Evolutionary conservation across 2,329 filamentous ascomycete species (phyloP).

Genomic region (Talaromyces sp.): DNA sequence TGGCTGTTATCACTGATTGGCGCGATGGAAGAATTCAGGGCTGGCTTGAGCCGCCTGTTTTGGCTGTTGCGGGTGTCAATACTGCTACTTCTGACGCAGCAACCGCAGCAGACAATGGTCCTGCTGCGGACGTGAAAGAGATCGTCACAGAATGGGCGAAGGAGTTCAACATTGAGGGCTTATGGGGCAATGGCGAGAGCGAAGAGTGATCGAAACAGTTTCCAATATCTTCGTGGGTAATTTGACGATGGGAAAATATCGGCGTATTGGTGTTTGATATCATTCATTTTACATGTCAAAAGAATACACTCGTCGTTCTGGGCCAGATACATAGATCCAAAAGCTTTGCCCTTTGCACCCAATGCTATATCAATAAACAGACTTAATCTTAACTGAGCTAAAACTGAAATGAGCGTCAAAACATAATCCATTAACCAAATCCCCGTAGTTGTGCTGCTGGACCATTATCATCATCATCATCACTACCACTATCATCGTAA

Average conservation of each 20-base stretch:
- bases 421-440: slow-evolving; percentile 14
- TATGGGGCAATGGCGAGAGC: slow-evolving; percentile 69
- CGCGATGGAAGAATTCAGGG: slow-evolving; percentile 91
- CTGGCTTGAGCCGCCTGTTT: slow-evolving; percentile 74
- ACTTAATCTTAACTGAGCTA: background rate
- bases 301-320: slow-evolving; percentile 6
- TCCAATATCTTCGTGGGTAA: background rate
- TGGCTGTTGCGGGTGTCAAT: slow-evolving; percentile 59
- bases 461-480: slow-evolving; percentile 20
- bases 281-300: slow-evolving; percentile 1
- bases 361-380: slow-evolving; percentile 3
- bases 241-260: background rate
- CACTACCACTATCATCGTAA: slow-evolving; percentile 17
- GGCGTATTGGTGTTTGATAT: slow-evolving; percentile 7
- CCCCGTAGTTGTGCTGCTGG: slow-evolving; percentile 20
- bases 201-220: slow-evolving; percentile 30
- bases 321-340: slow-evolving; percentile 2
- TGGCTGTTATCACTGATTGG: slow-evolving; percentile 95
- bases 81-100: slow-evolving; percentile 24
- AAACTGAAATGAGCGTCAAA: background rate
- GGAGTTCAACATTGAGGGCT: slow-evolving; percentile 90
- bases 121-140: slow-evolving; percentile 67
- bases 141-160: slow-evolving; percentile 91
- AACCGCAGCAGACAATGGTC: slow-evolving; percentile 14
- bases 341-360: background rate